A percentile compares a stretch with the other conserved stretches of the same genome.
Conservation (phyloP, 805 yeast species). For the Candida dajiaensis region DNA sequence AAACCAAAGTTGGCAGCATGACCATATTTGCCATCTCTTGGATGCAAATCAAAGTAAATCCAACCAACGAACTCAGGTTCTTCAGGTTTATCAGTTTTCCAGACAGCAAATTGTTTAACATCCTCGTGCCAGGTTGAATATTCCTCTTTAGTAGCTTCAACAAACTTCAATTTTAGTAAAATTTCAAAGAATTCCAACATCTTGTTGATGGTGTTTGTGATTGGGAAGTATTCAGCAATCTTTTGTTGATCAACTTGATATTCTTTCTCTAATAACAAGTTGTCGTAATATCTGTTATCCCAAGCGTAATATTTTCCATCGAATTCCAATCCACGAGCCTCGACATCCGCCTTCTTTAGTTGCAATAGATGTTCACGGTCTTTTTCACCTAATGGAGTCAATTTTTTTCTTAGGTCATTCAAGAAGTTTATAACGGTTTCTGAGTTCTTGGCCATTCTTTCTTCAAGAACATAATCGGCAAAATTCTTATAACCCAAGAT, state of each 20-base stretch:
- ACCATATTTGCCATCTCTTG: conserved; percentile 81
- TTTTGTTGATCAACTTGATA: conserved; percentile 67
- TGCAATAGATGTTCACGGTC: conserved; percentile 44
- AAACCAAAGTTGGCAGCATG: conserved; percentile 84
- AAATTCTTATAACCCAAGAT: conserved; percentile 61
- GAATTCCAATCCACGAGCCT: conserved; percentile 35
- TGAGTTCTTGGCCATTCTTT: conserved; percentile 73
- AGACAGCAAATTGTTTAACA: conserved; percentile 68
- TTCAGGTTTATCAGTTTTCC: conserved; percentile 47
- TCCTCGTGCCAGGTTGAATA: conserved; percentile 68
- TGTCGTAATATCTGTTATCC: conserved; percentile 69
- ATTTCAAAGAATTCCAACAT: conserved; percentile 71
- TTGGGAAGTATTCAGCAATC: conserved; percentile 74
- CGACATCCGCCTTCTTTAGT: conserved; percentile 50
- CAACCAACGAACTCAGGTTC: conserved; percentile 65
- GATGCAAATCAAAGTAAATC: conserved; percentile 76
- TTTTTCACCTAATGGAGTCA: conserved; percentile 51
- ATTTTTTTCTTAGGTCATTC: conserved; percentile 51
- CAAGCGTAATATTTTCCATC: conserved; percentile 51
- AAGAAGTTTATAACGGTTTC: conserved; percentile 56
- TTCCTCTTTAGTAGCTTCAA: conserved; percentile 32
- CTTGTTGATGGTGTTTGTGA: conserved; percentile 56
- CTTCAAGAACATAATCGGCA: conserved; percentile 67
- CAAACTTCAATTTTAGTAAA: conserved; percentile 63
- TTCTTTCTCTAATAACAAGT: conserved; percentile 56